phyloP scores from a whole-genome alignment of 2,329 filamentous ascomycete genomes.

The Penicillium corylophilum region DNA sequence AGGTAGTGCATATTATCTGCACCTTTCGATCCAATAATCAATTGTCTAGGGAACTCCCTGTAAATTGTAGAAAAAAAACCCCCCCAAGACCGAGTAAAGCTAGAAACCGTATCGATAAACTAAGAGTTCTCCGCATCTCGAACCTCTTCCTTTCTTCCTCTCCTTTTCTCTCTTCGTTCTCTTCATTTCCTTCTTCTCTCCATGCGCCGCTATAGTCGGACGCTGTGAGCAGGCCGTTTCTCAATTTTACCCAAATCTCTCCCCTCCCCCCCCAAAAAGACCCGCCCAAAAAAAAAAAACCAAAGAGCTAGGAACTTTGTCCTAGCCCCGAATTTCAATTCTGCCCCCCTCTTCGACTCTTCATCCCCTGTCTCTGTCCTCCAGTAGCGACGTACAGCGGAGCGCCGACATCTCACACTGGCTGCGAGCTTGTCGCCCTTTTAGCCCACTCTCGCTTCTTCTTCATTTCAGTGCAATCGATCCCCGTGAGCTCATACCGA shows the following conservation, averaged over 20 bases:
- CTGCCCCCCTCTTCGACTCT: slow-evolving; percentile 7
- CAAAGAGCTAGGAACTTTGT: slow-evolving; percentile 8
- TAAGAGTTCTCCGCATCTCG: slow-evolving; percentile 1
- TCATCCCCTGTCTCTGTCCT: slow-evolving; percentile 21
- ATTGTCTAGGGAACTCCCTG: neutral
- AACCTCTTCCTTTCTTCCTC: slow-evolving; percentile 14
- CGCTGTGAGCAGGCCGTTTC: slow-evolving; percentile 38
- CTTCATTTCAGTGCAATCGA: neutral
- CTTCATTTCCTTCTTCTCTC: slow-evolving; percentile 27
- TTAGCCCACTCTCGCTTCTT: slow-evolving; percentile 18
- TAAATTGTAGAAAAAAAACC: neutral
- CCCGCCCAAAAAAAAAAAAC: slow-evolving; percentile 9
- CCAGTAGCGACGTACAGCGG: slow-evolving; percentile 20
- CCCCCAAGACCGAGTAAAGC: neutral
- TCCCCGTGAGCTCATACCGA: neutral
- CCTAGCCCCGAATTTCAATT: slow-evolving; percentile 18
- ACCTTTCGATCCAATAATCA: neutral
- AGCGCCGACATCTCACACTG: slow-evolving; percentile 28
- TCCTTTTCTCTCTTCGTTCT: slow-evolving; percentile 18
- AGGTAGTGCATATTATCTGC: neutral
- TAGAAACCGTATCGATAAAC: neutral
- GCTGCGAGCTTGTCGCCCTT: slow-evolving; percentile 30
- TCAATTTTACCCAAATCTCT: slow-evolving; percentile 11
- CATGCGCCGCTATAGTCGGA: slow-evolving; percentile 37
- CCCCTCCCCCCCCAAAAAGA: neutral